Evolutionary conservation across 2,329 filamentous ascomycete genomes (phyloP).

Genomic region (Aspergillus brasiliensis): DNA sequence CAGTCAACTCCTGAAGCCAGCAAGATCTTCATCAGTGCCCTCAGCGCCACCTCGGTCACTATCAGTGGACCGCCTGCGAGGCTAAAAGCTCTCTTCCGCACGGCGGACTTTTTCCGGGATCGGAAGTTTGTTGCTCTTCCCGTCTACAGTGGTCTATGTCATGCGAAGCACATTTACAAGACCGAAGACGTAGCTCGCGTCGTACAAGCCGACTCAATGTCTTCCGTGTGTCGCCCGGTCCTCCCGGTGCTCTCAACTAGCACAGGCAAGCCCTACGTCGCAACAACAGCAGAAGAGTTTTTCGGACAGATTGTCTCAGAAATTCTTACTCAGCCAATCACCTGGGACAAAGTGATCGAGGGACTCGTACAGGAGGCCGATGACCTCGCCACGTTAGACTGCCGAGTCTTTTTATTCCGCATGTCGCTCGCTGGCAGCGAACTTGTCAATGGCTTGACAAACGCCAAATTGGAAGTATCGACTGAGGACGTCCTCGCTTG

Average conservation of each 20-base stretch:
- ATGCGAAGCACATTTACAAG: constrained; percentile 52
- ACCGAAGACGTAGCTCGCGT: constrained; percentile 16
- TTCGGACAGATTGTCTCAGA: constrained; percentile 24
- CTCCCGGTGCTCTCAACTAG: constrained; percentile 21
- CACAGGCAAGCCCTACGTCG: constrained; percentile 19
- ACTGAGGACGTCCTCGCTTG: no score
- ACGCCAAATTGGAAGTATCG: no score
- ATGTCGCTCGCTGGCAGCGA: no score
- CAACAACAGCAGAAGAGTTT: constrained; percentile 14
- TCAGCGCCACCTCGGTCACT: constrained; percentile 22
- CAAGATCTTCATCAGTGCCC: constrained; percentile 28
- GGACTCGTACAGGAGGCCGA: no score
- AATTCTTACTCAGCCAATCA: constrained; percentile 23
- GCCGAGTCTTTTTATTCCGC: no score
- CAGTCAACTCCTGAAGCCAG: constrained; percentile 20
- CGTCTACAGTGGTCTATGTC: constrained; percentile 33
- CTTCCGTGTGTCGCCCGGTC: neutral
- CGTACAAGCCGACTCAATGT: constrained; percentile 7
- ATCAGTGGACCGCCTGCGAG: constrained; percentile 31
- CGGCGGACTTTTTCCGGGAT: constrained; percentile 25
- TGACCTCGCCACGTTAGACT: no score
- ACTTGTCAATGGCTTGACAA: no score
- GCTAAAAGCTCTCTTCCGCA: constrained; percentile 24
- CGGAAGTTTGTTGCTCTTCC: constrained; percentile 25
- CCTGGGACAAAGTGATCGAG: constrained; percentile 23